phyloP scores from a whole-genome alignment of 139 green algal species.

The Diplosphaera chodatii region DNA sequence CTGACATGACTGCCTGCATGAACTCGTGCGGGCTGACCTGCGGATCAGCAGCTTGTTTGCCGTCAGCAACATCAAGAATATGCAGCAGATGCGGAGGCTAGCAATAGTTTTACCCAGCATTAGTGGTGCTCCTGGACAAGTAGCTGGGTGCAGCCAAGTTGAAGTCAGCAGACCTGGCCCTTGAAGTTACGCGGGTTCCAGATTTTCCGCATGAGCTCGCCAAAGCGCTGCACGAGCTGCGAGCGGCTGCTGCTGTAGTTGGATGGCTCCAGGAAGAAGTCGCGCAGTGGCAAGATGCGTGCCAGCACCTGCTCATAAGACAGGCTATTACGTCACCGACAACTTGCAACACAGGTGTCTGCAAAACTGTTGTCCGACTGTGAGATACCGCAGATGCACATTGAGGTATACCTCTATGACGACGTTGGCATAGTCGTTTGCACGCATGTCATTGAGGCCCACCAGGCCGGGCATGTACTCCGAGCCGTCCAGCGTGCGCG shows the following conservation, averaged over 20 bases:
- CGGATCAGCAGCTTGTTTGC: too few relatives aligned
- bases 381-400: too few relatives aligned
- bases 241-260: conserved; percentile 62
- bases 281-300: conserved; percentile 54
- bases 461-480: conserved; percentile 96
- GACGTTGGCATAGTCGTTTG: conserved; percentile 93
- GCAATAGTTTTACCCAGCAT: too few relatives aligned
- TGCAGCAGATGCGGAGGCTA: too few relatives aligned
- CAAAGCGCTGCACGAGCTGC: conserved; percentile 76
- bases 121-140: too few relatives aligned
- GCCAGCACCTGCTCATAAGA: conserved; percentile 23
- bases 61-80: too few relatives aligned
- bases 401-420: conserved; percentile 82
- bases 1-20: conserved; percentile 78
- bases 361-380: too few relatives aligned
- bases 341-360: too few relatives aligned
- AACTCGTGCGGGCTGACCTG: conserved; percentile 93
- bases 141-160: too few relatives aligned
- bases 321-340: not conserved
- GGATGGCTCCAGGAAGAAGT: conserved; percentile 78
- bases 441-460: conserved; percentile 93
- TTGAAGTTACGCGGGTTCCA: conserved; percentile 97
- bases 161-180: too few relatives aligned
- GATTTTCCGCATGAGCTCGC: conserved; percentile 90
- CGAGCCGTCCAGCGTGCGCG: conserved; percentile 82